A percentile compares a stretch with the other conserved stretches of the same genome.
Evolutionary conservation across 495 filamentous ascomycete species (phyloP).

Genomic region (Thermochaetoides thermophila): DNA sequence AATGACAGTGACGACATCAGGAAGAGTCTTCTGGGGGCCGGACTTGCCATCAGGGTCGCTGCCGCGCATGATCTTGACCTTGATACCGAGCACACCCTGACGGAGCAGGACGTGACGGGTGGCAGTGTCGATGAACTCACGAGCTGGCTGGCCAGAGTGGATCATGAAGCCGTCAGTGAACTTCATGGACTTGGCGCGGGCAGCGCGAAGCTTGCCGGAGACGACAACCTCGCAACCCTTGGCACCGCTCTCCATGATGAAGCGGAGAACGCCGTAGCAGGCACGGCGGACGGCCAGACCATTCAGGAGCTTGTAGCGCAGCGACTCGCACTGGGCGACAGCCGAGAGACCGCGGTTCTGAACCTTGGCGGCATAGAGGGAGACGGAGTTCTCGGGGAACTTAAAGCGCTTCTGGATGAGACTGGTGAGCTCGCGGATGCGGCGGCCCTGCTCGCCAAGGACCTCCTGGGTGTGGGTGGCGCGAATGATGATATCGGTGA

Average conservation of each 20-base stretch:
- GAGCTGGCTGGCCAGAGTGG: conserved; percentile 98
- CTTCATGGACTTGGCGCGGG: conserved; percentile 99
- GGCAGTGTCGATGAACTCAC: conserved; percentile 97
- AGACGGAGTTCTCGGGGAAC: conserved; percentile 99
- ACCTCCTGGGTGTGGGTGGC: conserved; percentile 99
- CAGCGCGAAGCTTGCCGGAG: conserved; percentile 94
- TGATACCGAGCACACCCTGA: conserved; percentile 99
- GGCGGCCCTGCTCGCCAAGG: conserved; percentile 96
- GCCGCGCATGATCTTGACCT: conserved; percentile 99
- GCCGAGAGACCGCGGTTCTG: conserved; percentile 99
- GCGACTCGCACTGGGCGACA: conserved; percentile 98
- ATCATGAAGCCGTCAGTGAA: conserved; percentile 99
- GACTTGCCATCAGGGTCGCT: conserved; percentile 98
- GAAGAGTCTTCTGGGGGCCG: conserved; percentile 89
- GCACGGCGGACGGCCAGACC: conserved; percentile 92
- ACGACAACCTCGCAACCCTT: conserved; percentile 99
- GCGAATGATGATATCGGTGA: conserved; percentile 99
- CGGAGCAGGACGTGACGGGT: conserved; percentile 98
- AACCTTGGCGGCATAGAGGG: conserved; percentile 98
- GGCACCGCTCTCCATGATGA: conserved; percentile 99
- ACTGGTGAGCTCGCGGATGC: conserved; percentile 98
- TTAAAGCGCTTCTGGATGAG: conserved; percentile 99
- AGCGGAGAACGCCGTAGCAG: conserved; percentile 98
- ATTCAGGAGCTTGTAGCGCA: conserved; percentile 99
- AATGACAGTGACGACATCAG: conserved; percentile 96